phyloP scores from a whole-genome alignment of 306 rosid genomes.

The Acacia crassicarpa region DNA sequence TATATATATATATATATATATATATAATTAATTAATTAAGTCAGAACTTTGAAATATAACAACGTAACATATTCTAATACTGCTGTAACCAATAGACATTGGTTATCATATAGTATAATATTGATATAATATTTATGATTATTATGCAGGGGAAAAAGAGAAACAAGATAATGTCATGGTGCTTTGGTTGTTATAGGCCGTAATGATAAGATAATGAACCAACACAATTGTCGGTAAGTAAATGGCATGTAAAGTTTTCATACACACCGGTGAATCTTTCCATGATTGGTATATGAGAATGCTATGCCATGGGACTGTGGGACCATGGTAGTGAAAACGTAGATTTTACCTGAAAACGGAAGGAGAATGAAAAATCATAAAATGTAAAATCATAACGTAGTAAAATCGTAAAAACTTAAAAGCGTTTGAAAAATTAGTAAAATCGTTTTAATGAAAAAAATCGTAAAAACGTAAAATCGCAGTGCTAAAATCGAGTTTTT shows the following conservation, averaged over 20 bases:
- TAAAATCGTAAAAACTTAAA: too few species aligned
- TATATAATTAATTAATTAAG: too few species aligned
- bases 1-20: too few species aligned
- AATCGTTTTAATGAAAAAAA: too few species aligned
- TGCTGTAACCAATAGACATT: neutral
- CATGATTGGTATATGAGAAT: neutral
- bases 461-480: too few species aligned
- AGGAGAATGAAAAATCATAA: too few species aligned
- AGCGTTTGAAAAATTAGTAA: too few species aligned
- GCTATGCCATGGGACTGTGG: neutral
- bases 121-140: neutral
- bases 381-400: too few species aligned
- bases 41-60: too few species aligned
- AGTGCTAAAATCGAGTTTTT: too few species aligned
- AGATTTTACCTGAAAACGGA: too few species aligned
- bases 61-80: neutral
- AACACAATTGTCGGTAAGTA: neutral
- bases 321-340: too few species aligned
- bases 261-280: neutral
- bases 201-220: neutral
- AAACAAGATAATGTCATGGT: neutral
- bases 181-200: neutral
- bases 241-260: neutral
- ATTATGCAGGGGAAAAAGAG: neutral
- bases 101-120: neutral